Evolutionary conservation across 1,284 basidiomycete genomes (phyloP).

Genomic region (Bondarzewia mesenterica): DNA sequence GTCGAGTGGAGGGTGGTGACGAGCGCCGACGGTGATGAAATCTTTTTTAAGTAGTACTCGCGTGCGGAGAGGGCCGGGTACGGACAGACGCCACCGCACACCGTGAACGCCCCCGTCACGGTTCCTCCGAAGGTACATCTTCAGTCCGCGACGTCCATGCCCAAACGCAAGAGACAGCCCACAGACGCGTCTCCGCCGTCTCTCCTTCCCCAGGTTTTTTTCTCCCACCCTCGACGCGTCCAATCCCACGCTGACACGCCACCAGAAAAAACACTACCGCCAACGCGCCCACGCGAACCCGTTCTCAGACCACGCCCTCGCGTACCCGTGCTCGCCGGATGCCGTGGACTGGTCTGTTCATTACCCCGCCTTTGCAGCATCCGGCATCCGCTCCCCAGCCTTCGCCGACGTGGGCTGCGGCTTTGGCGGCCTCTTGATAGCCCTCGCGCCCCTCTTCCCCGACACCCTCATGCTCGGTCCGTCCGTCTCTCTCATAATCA

Average conservation of each 20-base stretch:
- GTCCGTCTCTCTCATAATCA: slow-evolving; percentile 20
- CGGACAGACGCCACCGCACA: no score
- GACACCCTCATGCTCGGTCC: slow-evolving; percentile 90
- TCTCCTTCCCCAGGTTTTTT: slow-evolving; percentile 25
- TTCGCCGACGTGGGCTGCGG: slow-evolving; percentile 98
- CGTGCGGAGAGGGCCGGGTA: neutral
- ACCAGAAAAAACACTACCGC: slow-evolving; percentile 90
- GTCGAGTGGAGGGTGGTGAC: neutral
- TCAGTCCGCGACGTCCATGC: slow-evolving; percentile 20
- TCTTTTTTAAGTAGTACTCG: neutral
- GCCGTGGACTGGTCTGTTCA: slow-evolving; percentile 82
- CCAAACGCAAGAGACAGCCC: slow-evolving; percentile 37
- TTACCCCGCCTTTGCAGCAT: slow-evolving; percentile 66
- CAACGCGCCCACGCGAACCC: slow-evolving; percentile 98
- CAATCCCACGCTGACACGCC: neutral
- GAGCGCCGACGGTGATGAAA: neutral
- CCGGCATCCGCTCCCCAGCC: slow-evolving; percentile 63
- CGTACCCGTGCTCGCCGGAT: slow-evolving; percentile 79
- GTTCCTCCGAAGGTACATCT: no score
- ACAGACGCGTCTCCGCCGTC: slow-evolving; percentile 6
- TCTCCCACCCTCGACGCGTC: neutral
- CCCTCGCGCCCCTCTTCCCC: slow-evolving; percentile 88
- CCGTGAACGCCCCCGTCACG: no score
- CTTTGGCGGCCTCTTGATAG: slow-evolving; percentile 90
- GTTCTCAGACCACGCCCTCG: slow-evolving; percentile 91